phyloP scores from a whole-genome alignment of 1,284 basidiomycete genomes.

The Hortiboletus rubellus region DNA sequence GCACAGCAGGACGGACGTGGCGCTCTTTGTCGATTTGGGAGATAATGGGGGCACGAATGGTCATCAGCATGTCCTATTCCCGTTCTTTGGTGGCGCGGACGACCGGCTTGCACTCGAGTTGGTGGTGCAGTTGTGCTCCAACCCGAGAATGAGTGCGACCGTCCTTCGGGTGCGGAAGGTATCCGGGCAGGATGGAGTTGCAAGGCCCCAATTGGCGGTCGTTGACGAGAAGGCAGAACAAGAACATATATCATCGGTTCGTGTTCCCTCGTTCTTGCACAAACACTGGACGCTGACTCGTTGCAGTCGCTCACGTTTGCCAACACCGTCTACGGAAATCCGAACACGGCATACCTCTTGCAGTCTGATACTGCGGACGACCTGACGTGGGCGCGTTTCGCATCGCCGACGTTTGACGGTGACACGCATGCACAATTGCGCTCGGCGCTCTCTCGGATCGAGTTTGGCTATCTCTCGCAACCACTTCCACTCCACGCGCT shows the following conservation, averaged over 20 bases:
- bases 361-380: conserved; percentile 77
- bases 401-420: conserved; percentile 28
- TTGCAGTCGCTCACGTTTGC: conserved; percentile 49
- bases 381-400: conserved; percentile 61
- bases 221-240: conserved; percentile 27
- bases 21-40: conserved; percentile 77
- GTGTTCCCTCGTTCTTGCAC: conserved; percentile 41
- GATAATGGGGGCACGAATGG: conserved; percentile 37
- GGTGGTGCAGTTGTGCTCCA: conserved; percentile 78
- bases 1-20: conserved; percentile 70
- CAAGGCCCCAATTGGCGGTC: conserved; percentile 23
- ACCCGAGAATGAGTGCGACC: conserved; percentile 69
- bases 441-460: conserved; percentile 55
- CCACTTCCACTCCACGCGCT: conserved; percentile 57
- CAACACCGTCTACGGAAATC: conserved; percentile 67
- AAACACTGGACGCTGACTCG: conserved; percentile 35
- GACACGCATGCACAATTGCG: conserved; percentile 32
- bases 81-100: conserved; percentile 95
- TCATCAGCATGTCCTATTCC: conserved; percentile 75
- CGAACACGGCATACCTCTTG: conserved; percentile 61
- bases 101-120: conserved; percentile 86
- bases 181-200: conserved; percentile 21
- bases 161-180: conserved; percentile 48
- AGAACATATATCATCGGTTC: conserved; percentile 15
- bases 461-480: conserved; percentile 50